Percentiles rank a stretch among this genome's conserved stretches.
Evolutionary conservation across 2,329 filamentous ascomycete species (phyloP).

Genomic region (Trichophyton rubrum): DNA sequence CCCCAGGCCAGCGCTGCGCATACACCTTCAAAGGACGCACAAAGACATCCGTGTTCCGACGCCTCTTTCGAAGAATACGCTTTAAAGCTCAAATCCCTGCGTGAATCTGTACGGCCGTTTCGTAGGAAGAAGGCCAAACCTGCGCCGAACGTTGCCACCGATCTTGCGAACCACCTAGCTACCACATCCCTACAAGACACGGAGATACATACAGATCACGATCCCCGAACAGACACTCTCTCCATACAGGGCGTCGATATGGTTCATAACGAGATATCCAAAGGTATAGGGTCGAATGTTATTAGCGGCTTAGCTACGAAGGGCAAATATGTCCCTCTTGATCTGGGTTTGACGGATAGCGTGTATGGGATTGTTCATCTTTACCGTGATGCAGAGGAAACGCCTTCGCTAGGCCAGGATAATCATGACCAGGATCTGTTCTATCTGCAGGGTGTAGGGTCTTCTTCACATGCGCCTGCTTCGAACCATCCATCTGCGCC

Average conservation of each 20-base stretch:
- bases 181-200: neutral
- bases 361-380: conserved; percentile 91
- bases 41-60: too few relatives aligned
- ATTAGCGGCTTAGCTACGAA: conserved; percentile 64
- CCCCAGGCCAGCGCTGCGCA: neutral
- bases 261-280: conserved; percentile 37
- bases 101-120: conserved; percentile 12
- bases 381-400: conserved; percentile 74
- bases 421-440: conserved; percentile 36
- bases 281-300: conserved; percentile 39
- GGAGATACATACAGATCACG: conserved; percentile 36
- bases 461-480: conserved; percentile 12
- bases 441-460: conserved; percentile 22
- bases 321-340: conserved; percentile 61
- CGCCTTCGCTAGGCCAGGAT: conserved; percentile 40
- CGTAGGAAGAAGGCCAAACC: conserved; percentile 6
- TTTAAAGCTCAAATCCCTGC: conserved; percentile 6
- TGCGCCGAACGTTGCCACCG: neutral
- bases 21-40: neutral
- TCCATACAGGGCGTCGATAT: conserved; percentile 73
- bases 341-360: conserved; percentile 59
- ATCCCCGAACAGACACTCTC: conserved; percentile 58
- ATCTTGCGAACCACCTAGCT: neutral
- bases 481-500: too few relatives aligned
- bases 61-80: neutral